Evolutionary conservation across 352 stramenopile genomes (phyloP), one percentile per base, ranked within the genome.

Genomic region (Globisporangium canariense): DNA sequence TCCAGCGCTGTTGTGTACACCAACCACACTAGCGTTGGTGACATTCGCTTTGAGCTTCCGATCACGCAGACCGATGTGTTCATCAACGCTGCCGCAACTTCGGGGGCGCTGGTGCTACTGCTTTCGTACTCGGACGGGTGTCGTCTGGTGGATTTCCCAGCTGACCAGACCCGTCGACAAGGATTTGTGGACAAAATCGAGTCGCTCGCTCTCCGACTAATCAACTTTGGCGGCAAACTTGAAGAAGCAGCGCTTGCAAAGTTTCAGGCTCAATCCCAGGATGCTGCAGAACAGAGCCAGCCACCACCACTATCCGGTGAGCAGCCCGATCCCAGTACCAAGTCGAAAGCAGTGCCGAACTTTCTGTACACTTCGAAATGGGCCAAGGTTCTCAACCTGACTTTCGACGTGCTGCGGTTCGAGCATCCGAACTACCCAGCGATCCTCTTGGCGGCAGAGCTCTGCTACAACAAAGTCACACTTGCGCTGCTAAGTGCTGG

Each of bases 401-500:
- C 49, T 7, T 73, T 83, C 22, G 72, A 76, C 28, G 58, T 85
- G 0, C 54, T 51, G 3, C 74, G 85, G 0, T 90, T 91, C 58
- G 68, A 67, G 10, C 89, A 91, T 38, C n/a, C 51, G 0, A 59
- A 55, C 5, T 84, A 89, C n/a, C 59, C 81, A 0, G 75, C 74
- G 0, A 51, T 94, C 0, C 46, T 91, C 1, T 69, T 94, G 2
- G 79, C 81, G 7, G 70, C 76, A 0, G 81, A 94, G 47, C 62
- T 89, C 11, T 65, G 58, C 0, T 60, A 78, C 1, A 64, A 73
- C 0, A 60, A 67, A 4, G 59, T 86, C 32, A 73, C 78, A 0
- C 38, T 54, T 3, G 65, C 69, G 9, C 55, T 93, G 11, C 56
- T 93, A 18, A 58, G 62, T 28, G 80, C 69, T 13, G 77, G 77